These are phyloP conservation scores for Russula griseocarnosa DNA, from an alignment of 768 basidiomycete genomes.

Conservation along the genomic window DNA sequence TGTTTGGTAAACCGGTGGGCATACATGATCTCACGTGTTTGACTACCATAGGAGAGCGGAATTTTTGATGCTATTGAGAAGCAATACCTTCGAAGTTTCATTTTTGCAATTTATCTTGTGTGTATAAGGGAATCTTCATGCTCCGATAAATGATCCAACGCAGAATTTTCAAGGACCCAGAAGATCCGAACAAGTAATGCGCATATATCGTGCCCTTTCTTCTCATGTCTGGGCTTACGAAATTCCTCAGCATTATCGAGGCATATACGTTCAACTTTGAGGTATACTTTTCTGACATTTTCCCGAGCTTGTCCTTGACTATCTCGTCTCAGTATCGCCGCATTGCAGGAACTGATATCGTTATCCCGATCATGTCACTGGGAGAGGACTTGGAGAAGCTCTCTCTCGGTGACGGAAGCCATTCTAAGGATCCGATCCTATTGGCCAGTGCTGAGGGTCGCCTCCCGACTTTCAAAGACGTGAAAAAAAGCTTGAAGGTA, in stretches of 20 bases:
- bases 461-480: conserved; percentile 71
- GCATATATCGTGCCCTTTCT: conserved; percentile 32
- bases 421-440: conserved; percentile 51
- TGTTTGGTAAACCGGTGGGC: conserved; percentile 25
- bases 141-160: conserved; percentile 8
- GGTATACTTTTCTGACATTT: conserved; percentile 17
- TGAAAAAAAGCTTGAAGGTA: conserved; percentile 79
- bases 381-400: conserved; percentile 55
- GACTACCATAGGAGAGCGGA: conserved; percentile 62
- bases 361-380: conserved; percentile 71
- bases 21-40: background rate
- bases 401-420: conserved; percentile 39
- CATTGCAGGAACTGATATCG: conserved; percentile 53
- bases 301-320: background rate
- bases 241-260: conserved; percentile 63
- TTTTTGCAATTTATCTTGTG: conserved; percentile 82
- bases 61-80: conserved; percentile 85
- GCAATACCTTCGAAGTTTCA: conserved; percentile 78
- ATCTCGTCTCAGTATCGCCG: conserved; percentile 54
- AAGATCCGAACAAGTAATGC: conserved; percentile 77
- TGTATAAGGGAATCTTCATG: conserved; percentile 30
- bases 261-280: conserved; percentile 87
- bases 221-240: conserved; percentile 12
- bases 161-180: conserved; percentile 54
- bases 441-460: conserved; percentile 57